A percentile compares a stretch with the other conserved stretches of the same genome.
These are phyloP conservation scores for Castanea crenata DNA, from an alignment of 306 rosid genomes.

Conservation along the genomic window DNA sequence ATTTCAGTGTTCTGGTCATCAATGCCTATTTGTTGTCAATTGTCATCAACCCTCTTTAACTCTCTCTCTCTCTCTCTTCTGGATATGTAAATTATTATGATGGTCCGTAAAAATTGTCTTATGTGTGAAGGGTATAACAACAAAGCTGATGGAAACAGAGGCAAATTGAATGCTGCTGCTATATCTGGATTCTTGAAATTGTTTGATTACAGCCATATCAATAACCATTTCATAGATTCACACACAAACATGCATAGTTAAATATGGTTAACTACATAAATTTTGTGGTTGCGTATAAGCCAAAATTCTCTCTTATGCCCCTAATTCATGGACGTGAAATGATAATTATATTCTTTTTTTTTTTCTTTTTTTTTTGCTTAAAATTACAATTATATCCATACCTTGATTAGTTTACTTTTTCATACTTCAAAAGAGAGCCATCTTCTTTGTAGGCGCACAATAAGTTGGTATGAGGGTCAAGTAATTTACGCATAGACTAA, in stretches of 20 bases:
- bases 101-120: conserved; percentile 30
- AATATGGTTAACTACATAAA: too few species aligned
- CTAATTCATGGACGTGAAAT: too few species aligned
- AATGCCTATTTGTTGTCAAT: background rate
- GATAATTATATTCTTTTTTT: background rate
- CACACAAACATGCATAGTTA: too few species aligned
- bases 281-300: too few species aligned
- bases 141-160: background rate
- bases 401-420: background rate
- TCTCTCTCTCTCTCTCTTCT: background rate
- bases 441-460: background rate
- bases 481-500: too few species aligned
- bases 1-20: background rate
- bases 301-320: too few species aligned
- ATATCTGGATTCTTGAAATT: background rate
- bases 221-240: too few species aligned
- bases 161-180: conserved; percentile 16
- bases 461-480: too few species aligned
- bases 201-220: too few species aligned
- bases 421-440: background rate
- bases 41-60: background rate
- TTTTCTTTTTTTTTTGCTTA: background rate
- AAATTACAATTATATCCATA: background rate
- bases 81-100: background rate
- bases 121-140: background rate